phyloP scores from a whole-genome alignment of 2,329 filamentous ascomycete genomes.

The Tolypocladium sp. region DNA sequence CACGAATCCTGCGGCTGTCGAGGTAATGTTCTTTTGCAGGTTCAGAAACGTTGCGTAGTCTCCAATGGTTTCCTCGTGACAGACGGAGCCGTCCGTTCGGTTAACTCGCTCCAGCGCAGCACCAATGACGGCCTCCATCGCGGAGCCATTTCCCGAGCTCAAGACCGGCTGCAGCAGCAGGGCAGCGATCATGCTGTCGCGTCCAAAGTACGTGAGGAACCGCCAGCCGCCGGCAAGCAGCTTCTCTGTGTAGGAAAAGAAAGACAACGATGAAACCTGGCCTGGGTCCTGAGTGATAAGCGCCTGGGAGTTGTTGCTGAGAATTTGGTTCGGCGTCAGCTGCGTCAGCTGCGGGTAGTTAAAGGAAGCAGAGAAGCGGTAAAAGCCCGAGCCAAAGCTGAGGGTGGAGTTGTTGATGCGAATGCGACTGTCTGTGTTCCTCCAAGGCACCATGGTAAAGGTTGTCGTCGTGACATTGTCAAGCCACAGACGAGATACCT shows the following conservation, averaged over 20 bases:
- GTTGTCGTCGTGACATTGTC: slow-evolving; percentile 51
- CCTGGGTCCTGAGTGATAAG: slow-evolving; percentile 35
- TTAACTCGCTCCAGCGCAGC: slow-evolving; percentile 54
- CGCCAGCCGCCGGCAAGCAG: slow-evolving; percentile 56
- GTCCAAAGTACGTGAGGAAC: slow-evolving; percentile 58
- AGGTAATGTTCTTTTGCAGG: slow-evolving; percentile 39
- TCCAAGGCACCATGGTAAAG: slow-evolving; percentile 34
- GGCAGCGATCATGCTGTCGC: slow-evolving; percentile 54
- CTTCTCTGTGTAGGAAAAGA: slow-evolving; percentile 55
- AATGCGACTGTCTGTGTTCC: slow-evolving; percentile 17
- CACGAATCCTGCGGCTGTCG: slow-evolving; percentile 42
- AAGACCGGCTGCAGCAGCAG: slow-evolving; percentile 50
- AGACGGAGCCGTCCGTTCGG: slow-evolving; percentile 48
- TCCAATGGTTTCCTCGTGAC: slow-evolving; percentile 56
- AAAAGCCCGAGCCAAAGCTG: slow-evolving; percentile 41
- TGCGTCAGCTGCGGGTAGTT: slow-evolving; percentile 54
- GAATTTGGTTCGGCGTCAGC: slow-evolving; percentile 36
- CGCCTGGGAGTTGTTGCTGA: slow-evolving; percentile 35
- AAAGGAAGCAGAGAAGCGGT: slow-evolving; percentile 48
- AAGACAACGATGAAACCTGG: slow-evolving; percentile 45
- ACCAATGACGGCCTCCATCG: slow-evolving; percentile 52
- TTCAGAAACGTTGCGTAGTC: slow-evolving; percentile 57
- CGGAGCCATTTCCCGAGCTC: slow-evolving; percentile 42
- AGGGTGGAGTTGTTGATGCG: slow-evolving; percentile 31
- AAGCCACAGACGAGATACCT: slow-evolving; percentile 47